Evolutionary conservation across 1,139 yeast species (phyloP).

Genomic region (Suhomyces atakaporum): DNA sequence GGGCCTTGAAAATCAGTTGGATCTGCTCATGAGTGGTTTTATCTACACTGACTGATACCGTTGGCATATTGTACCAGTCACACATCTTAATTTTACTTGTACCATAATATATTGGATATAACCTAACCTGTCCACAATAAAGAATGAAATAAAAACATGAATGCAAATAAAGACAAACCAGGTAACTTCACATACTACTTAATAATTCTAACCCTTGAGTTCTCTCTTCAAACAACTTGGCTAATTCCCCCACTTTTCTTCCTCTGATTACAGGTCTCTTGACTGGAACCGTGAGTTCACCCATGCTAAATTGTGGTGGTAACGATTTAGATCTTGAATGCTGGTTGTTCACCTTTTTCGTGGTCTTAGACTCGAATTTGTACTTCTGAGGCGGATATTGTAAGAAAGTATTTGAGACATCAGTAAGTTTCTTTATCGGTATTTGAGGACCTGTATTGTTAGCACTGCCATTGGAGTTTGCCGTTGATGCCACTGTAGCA

Average conservation of each 20-base stretch:
- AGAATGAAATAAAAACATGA: conserved; percentile 4
- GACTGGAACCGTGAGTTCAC: conserved; percentile 11
- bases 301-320: conserved; percentile 13
- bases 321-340: conserved; percentile 16
- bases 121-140: background rate
- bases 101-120: background rate
- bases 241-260: conserved; percentile 56
- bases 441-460: conserved; percentile 1
- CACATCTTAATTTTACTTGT: background rate
- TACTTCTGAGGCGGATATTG: conserved; percentile 47
- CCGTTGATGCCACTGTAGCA: conserved; percentile 3
- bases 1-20: too few relatives aligned
- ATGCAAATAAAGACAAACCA: conserved; percentile 1
- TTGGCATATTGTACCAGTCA: too few relatives aligned
- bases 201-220: conserved; percentile 53
- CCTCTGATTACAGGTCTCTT: conserved; percentile 54
- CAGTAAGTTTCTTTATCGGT: conserved; percentile 17
- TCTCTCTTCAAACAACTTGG: conserved; percentile 58
- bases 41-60: too few relatives aligned
- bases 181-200: conserved; percentile 30
- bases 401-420: conserved; percentile 28
- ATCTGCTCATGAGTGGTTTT: too few relatives aligned
- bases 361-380: conserved; percentile 22
- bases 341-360: background rate
- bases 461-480: background rate